These are phyloP conservation scores for Cynara cardunculus DNA, from an alignment of 129 eudicot genomes.

Conservation along the genomic window DNA sequence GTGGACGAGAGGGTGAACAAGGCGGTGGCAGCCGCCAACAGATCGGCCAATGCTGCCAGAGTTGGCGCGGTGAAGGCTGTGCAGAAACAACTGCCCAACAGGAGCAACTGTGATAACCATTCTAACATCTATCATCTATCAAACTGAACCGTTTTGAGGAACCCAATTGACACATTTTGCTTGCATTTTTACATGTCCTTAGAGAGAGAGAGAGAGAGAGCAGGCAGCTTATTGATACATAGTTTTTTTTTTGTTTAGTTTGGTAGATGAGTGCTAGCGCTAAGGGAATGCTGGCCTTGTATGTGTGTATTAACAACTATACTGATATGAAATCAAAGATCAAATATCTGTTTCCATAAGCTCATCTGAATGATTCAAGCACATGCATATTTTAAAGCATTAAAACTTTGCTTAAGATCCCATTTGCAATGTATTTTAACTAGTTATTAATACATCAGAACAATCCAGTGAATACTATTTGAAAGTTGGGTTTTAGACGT, in stretches of 20 bases:
- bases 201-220: neutral
- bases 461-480: too few relatives aligned
- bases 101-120: constrained; percentile 36
- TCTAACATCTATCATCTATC: constrained; percentile 31
- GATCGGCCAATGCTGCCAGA: constrained; percentile 93
- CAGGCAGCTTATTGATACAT: neutral
- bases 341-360: neutral
- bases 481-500: too few relatives aligned
- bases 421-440: constrained; percentile 14
- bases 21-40: constrained; percentile 85
- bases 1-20: constrained; percentile 92
- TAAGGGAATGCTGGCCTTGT: constrained; percentile 37
- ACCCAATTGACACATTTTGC: neutral
- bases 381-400: neutral
- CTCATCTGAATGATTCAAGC: neutral
- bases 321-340: constrained; percentile 5
- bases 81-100: constrained; percentile 67
- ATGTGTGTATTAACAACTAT: constrained; percentile 32
- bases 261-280: constrained; percentile 39
- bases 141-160: constrained; percentile 19
- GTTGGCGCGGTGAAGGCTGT: constrained; percentile 92
- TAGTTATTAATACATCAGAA: too few relatives aligned
- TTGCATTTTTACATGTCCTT: neutral
- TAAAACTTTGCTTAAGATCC: constrained; percentile 5
- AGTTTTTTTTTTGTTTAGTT: constrained; percentile 32